Evolutionary conservation across 345 rosid species (phyloP).

Genomic region (Acer yangbiense): DNA sequence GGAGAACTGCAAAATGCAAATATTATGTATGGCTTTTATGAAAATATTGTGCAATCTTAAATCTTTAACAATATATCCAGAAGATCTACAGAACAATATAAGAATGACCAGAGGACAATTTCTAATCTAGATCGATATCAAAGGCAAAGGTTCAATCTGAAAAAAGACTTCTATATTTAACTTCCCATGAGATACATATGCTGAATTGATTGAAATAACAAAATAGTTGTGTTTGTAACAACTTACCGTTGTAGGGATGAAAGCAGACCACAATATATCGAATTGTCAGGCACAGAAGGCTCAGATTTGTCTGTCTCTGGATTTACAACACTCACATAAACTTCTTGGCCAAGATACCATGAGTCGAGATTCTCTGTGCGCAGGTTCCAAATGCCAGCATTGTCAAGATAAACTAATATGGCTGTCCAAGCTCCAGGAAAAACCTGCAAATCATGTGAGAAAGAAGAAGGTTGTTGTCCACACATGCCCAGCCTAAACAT

Average conservation of each 20-base stretch:
- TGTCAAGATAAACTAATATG: slow-evolving; percentile 79
- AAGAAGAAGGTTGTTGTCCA: slow-evolving; percentile 7
- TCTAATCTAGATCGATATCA: background rate
- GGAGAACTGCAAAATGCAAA: background rate
- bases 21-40: background rate
- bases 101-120: background rate
- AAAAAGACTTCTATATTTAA: background rate
- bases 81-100: background rate
- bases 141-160: background rate
- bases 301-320: slow-evolving; percentile 69
- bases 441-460: slow-evolving; percentile 44
- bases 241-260: slow-evolving; percentile 82
- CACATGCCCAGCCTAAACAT: background rate
- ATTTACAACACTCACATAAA: slow-evolving; percentile 65
- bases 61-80: background rate
- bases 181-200: background rate
- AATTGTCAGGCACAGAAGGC: slow-evolving; percentile 55
- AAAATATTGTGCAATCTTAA: background rate
- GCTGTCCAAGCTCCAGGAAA: slow-evolving; percentile 99
- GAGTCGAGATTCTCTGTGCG: slow-evolving; percentile 77
- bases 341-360: slow-evolving; percentile 93
- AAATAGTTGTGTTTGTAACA: slow-evolving; percentile 11
- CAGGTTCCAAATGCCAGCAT: slow-evolving; percentile 94
- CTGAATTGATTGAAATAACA: background rate
- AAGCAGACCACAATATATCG: slow-evolving; percentile 81